phyloP scores from a whole-genome alignment of 352 stramenopile genomes.

The Aphanomyces cochlioides region DNA sequence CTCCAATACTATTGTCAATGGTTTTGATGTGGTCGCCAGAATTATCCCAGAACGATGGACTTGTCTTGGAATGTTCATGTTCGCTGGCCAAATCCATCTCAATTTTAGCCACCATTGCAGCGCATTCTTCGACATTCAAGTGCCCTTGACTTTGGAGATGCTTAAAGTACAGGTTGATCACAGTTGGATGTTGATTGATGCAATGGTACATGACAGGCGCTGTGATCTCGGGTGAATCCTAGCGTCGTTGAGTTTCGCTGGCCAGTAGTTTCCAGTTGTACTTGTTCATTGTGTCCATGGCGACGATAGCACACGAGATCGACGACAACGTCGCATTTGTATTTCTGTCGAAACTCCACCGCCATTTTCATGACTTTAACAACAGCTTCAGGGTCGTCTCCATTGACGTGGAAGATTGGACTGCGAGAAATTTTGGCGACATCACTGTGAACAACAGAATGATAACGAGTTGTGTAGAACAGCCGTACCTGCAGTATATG shows the following conservation, averaged over 20 bases:
- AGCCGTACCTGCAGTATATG: slow-evolving; percentile 89
- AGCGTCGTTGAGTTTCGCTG: background rate
- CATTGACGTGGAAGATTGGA: slow-evolving; percentile 94
- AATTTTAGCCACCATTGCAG: slow-evolving; percentile 55
- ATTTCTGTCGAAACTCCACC: slow-evolving; percentile 86
- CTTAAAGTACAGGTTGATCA: slow-evolving; percentile 72
- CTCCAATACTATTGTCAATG: background rate
- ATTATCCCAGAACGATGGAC: slow-evolving; percentile 77
- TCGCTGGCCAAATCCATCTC: slow-evolving; percentile 60
- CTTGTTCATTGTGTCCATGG: slow-evolving; percentile 98
- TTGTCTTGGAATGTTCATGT: slow-evolving; percentile 66
- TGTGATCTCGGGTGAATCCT: slow-evolving; percentile 84
- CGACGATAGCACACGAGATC: slow-evolving; percentile 98
- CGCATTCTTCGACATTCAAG: slow-evolving; percentile 46
- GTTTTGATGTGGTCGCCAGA: slow-evolving; percentile 44
- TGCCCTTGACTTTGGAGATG: slow-evolving; percentile 59
- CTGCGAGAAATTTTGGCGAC: slow-evolving; percentile 96
- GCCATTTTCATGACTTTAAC: slow-evolving; percentile 91
- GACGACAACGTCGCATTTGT: slow-evolving; percentile 96
- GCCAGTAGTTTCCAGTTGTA: background rate
- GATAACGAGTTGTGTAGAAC: background rate
- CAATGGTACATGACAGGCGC: slow-evolving; percentile 87
- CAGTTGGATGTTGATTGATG: slow-evolving; percentile 81
- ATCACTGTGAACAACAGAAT: slow-evolving; percentile 59
- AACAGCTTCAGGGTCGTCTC: slow-evolving; percentile 94